Evolutionary conservation across 768 basidiomycete species (phyloP), one percentile per base, ranked within the genome.

Genomic region (Suillus fuscotomentosus): DNA sequence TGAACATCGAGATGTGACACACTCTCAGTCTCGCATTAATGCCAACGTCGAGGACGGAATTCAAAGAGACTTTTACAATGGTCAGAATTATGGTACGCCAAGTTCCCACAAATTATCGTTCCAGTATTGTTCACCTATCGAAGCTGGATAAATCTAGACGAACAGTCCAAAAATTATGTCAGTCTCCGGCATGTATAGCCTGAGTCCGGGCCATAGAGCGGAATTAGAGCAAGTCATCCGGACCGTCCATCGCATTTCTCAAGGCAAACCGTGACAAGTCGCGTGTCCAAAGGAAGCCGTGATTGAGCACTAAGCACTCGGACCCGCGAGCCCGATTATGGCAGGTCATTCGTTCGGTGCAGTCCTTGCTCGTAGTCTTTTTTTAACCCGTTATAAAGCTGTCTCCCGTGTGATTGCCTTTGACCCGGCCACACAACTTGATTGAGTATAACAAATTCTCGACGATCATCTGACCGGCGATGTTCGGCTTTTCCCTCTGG

Each of bases 1-100:
- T 27, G 83, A 84, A 63, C 83, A 84, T 61, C 75, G 78, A 27
- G 83, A 85, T 62, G 83, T 62, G 83, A 82, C 0, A 80, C 79
- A 10, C 36, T 38, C 83, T 34, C 69, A 68, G 9, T 73, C 73
- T 15, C 70, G 65, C 20, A 64, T 71, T 48, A 70, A 64, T 42
- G 27, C 27, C 3, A 3, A 27, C 27, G 65, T 66, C 27, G 70
- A 67, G 50, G 63, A 63, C 10, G 72, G 73, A 38, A 64, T 66
- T 56, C 70, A 64, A n/a, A 70, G 60, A 0, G 72, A 77, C 14
- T 60, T 82, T n/a, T 69, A 77, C 36, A 77, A 48, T 79, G 76
- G 68, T 53, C 34, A 5, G 69, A 76, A 60, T 70, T 76, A 34
- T 63, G 71, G 74, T 73, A 65, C 45, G 69, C 45, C 54, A 11